These are phyloP conservation scores for Obba rivulosa DNA, from an alignment of 768 basidiomycete species.

Conservation along the genomic window DNA sequence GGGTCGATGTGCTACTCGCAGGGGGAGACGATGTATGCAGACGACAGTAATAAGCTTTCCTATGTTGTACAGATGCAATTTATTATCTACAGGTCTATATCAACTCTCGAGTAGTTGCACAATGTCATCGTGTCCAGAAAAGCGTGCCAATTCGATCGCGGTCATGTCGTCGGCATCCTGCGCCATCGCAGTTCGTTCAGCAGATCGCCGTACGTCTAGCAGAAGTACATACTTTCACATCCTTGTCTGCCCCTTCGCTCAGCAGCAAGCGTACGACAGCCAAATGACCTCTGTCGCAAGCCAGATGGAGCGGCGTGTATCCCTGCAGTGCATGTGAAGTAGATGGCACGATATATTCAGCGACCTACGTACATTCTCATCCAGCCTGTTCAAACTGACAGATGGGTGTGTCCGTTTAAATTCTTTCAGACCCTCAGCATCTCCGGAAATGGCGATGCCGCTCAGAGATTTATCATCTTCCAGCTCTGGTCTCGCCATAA, in stretches of 20 bases:
- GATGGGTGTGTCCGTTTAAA: constrained; percentile 39
- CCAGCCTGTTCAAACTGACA: constrained; percentile 51
- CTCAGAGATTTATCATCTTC: constrained; percentile 43
- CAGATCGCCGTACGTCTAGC: not conserved
- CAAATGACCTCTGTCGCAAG: constrained; percentile 73
- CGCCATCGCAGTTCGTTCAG: not conserved
- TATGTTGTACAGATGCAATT: not conserved
- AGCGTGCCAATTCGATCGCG: constrained; percentile 52
- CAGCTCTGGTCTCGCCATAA: constrained; percentile 36
- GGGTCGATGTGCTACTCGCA: not conserved
- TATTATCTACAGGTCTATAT: not conserved
- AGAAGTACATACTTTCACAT: constrained; percentile 48
- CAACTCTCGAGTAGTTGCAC: constrained; percentile 28
- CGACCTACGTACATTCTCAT: constrained; percentile 61
- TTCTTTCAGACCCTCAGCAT: constrained; percentile 38
- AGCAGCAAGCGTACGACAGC: constrained; percentile 55
- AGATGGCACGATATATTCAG: not conserved
- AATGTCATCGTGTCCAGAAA: constrained; percentile 54
- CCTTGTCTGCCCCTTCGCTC: constrained; percentile 55
- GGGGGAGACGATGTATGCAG: too few species aligned
- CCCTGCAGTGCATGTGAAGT: constrained; percentile 45
- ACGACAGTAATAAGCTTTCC: not conserved
- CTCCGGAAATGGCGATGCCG: constrained; percentile 55
- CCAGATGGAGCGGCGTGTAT: constrained; percentile 83
- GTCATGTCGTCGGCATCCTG: constrained; percentile 68